Evolutionary conservation across 2,329 filamentous ascomycete genomes (phyloP), one percentile per base, ranked within the genome.

Genomic region (Fusarium metavorans): DNA sequence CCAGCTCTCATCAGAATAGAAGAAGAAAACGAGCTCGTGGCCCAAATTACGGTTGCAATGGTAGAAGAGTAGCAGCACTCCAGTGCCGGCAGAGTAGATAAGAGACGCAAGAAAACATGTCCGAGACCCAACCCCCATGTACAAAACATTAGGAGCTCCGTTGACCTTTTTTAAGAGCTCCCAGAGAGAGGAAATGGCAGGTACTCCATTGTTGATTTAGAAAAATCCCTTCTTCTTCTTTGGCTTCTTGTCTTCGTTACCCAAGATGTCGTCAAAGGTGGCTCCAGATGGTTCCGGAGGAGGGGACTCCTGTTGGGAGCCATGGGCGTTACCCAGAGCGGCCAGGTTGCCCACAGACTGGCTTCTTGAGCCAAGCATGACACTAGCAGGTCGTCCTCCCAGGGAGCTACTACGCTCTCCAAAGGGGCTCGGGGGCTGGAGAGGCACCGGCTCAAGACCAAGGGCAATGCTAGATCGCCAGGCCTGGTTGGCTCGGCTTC

Each of bases 261-360:
- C 82, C 27, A 88, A 78, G 39, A 88, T 88, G 58, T 88, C 86
- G 71, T 88, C 86, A 76, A 88, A 88, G 0, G 86, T 88, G 32
- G 83, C 81, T 4, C 84, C 82, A 13, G 82, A 77, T 25, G 72
- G 74, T 10, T 78, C 71, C 6, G 76, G 71, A 25, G 75, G 73
- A 3, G 77, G 65, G 10, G 75, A 77, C 13, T 78, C 76, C 23
- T 74, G 73, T 30, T 67, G 56, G 23, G 59, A 71, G 6, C 67
- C 56, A 9, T 48, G 72, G 14, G 69, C 58, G 43, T 66, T 50
- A 54, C 75, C 68, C 72, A 82, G 72, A 18, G 76, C 77, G 2
- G 76, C 76, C 30, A 85, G 77, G 66, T 85, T 84, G 9, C 81
- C 82, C 14, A 78, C 75, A 6, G 84, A 86, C 6, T 77, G 73